These are phyloP conservation scores for Lathyrus oleraceus DNA, from an alignment of 306 rosid species.

Conservation along the genomic window DNA sequence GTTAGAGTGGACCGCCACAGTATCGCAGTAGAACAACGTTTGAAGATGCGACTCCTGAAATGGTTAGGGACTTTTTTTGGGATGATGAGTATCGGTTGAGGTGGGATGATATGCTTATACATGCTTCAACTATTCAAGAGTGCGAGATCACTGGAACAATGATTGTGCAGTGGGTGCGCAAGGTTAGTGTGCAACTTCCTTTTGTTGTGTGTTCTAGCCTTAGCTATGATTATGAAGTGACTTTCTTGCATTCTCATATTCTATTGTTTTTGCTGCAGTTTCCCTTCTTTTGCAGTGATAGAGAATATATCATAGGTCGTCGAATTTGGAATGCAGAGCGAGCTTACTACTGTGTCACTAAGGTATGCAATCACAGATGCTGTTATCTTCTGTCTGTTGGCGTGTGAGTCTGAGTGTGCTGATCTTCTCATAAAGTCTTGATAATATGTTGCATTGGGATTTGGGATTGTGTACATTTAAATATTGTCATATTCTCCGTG, in stretches of 20 bases:
- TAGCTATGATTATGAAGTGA: background rate
- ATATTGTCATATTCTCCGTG: background rate
- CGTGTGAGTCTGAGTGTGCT: background rate
- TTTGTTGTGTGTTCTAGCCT: background rate
- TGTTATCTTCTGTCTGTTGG: background rate
- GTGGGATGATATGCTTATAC: slow-evolving; percentile 62
- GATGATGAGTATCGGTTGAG: slow-evolving; percentile 50
- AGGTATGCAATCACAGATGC: slow-evolving; percentile 42
- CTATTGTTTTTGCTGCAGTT: slow-evolving; percentile 48
- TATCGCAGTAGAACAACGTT: slow-evolving; percentile 57
- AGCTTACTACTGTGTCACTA: slow-evolving; percentile 59
- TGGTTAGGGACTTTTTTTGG: slow-evolving; percentile 65
- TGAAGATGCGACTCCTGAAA: slow-evolving; percentile 52
- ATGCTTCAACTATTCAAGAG: slow-evolving; percentile 42
- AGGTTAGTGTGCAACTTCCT: slow-evolving; percentile 38
- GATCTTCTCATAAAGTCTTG: background rate
- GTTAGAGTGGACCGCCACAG: slow-evolving; percentile 56
- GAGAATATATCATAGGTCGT: slow-evolving; percentile 69
- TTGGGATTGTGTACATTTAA: background rate
- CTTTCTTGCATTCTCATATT: slow-evolving; percentile 33
- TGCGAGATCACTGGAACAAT: slow-evolving; percentile 49
- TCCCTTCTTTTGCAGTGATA: slow-evolving; percentile 69
- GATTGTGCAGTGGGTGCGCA: slow-evolving; percentile 62
- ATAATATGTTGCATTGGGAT: background rate
- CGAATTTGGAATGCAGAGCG: slow-evolving; percentile 61